Evolutionary conservation across 176 grass and related monocot species (phyloP), one percentile per base, ranked within the genome.

Genomic region (Pharus latifolius): DNA sequence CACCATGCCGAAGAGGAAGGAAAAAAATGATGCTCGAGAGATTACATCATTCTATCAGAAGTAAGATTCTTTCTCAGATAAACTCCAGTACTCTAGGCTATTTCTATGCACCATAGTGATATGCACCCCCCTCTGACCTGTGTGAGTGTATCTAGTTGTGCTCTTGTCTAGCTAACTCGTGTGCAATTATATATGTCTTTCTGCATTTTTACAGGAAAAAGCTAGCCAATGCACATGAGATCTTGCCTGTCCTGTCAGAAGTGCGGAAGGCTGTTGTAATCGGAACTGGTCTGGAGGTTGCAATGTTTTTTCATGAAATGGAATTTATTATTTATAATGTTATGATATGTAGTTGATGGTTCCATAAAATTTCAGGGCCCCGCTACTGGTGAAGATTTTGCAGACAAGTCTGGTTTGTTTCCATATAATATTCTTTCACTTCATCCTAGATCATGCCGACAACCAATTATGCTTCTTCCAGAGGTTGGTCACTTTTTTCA

Each of bases 351-450:
- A 20, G 57, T 45, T 74, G 73, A 81, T 56, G 22, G 40, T 79
- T 62, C n/a, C 34, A 56, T 67, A 70, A 75, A 65, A 70, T 71
- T 78, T 35, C 73, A 96, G 93, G 65, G 10, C 51, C 15, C 58
- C 59, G 50, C 71, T 73, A 45, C 77, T 14, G 68, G 72, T 49
- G 80, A 92, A 85, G 76, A 82, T 72, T 78, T 81, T 56, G 83
- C 76, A 40, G 86, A 92, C 76, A 91, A 63, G 60, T 82, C 85
- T 64, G 72, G 72, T 33, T 75, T 70, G 47, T 63, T 87, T 20
- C 77, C 67, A 69, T 92, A 82, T 72, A 97, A 97, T 87, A 97
- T 97, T 80, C 74, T 97, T 84, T 86, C 93, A 2, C 80, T 97
- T 48, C 80, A 97, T 87, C 50, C 65, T 59, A 82, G 75, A 80